Conservation (phyloP, 2,329 filamentous ascomycete species). For the Verticillium zaregamsianum region DNA sequence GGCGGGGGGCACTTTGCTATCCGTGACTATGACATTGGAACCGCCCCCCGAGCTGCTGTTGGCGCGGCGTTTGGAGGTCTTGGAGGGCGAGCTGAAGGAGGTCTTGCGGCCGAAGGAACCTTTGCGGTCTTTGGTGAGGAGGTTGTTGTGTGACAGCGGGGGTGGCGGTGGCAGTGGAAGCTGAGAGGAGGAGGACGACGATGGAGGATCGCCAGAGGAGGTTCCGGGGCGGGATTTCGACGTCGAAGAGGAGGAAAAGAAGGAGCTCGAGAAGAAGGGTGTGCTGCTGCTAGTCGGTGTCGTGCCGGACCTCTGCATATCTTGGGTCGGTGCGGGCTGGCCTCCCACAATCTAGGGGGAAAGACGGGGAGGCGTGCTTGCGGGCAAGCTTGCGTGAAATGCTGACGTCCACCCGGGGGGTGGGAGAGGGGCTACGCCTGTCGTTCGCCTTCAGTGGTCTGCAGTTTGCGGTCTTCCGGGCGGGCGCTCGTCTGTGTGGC, state of each 20-base stretch:
- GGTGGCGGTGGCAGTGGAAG: slow-evolving; percentile 11
- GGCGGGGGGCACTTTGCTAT: slow-evolving; percentile 45
- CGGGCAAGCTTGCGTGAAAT: not conserved
- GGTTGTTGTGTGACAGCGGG: slow-evolving; percentile 20
- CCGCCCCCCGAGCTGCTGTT: slow-evolving; percentile 37
- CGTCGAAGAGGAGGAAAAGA: slow-evolving; percentile 26
- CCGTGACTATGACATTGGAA: slow-evolving; percentile 35
- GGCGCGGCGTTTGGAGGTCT: slow-evolving; percentile 24
- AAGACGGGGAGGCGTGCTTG: not conserved
- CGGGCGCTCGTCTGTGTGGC: not conserved
- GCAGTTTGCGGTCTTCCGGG: not conserved
- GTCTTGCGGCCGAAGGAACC: slow-evolving; percentile 50
- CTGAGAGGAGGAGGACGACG: slow-evolving; percentile 11
- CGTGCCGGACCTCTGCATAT: slow-evolving; percentile 14
- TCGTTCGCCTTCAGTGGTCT: too few relatives aligned
- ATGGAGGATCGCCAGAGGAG: slow-evolving; percentile 12
- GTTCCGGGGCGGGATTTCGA: slow-evolving; percentile 19
- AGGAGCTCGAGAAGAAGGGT: slow-evolving; percentile 31
- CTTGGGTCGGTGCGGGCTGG: slow-evolving; percentile 3
- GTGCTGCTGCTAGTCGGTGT: slow-evolving; percentile 17
- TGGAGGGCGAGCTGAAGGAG: slow-evolving; percentile 40
- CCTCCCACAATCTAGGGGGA: not conserved
- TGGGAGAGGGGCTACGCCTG: not conserved
- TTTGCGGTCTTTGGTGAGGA: slow-evolving; percentile 43
- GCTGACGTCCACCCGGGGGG: not conserved